Evolutionary conservation across 2,329 filamentous ascomycete species (phyloP), one percentile per base, ranked within the genome.

Genomic region (Phialemoniopsis sp.): DNA sequence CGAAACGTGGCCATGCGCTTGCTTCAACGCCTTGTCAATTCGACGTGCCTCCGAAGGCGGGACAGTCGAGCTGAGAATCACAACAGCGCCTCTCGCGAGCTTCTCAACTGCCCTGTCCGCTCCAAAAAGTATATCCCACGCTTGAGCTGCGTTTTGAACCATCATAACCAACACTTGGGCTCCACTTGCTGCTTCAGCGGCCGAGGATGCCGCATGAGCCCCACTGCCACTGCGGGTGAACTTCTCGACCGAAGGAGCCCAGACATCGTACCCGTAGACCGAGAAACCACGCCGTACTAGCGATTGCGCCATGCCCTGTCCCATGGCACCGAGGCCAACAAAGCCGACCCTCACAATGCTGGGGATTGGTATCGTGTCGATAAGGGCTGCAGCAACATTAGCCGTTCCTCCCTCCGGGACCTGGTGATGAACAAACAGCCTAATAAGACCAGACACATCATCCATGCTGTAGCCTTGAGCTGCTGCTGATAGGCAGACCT

Each of bases 251-350:
- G 59, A 52, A 3, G 50, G 46, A 5, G 38, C 41, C 15, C 50
- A 56, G 12, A 62, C 45, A 41, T 66, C 62, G 40, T 57, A 66
- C 8, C 56, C 60, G 4, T 51, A 51, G 2, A 65, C 58, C 2
- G 46, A 28, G 31, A 57, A 63, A 3, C 58, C 56, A 4, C 56
- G 53, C 7, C 52, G 49, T 1, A 63, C 36, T 8, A 64, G 51
- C 2, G 60, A 60, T 2, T 52, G 40, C 2, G 61, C 62, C 55
- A 65, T 65, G 18, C 62, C 60, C 21, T 57, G 54, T 5, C 60
- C 62, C 62, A 65, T 65, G 1, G 61, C 61, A 1, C 62, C 61
- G 8, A 65, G 42, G 2, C 62, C 62, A 15, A 63, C 54, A 40
- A 64, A 55, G 12, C 55, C 60, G 18, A 64, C 43, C 18, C 54